Conservation (phyloP, 2,329 filamentous ascomycete genomes). For the Colletotrichum caudatum region DNA sequence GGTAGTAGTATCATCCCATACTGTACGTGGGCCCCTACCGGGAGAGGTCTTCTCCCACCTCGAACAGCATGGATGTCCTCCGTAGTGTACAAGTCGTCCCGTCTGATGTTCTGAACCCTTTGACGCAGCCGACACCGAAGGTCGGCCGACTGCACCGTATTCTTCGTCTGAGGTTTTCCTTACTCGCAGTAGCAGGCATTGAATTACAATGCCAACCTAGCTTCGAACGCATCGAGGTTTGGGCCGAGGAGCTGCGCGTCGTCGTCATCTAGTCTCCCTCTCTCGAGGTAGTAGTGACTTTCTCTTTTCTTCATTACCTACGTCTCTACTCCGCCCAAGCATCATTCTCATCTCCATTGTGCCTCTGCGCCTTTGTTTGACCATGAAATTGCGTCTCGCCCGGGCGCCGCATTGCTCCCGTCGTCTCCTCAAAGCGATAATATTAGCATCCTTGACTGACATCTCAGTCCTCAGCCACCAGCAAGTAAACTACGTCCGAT, state of each 20-base stretch:
- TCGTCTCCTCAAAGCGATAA: constrained; percentile 14
- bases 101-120: constrained; percentile 1
- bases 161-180: constrained; percentile 33
- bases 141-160: constrained; percentile 15
- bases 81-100: background rate
- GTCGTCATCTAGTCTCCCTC: constrained; percentile 9
- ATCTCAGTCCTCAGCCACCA: constrained; percentile 25
- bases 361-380: background rate
- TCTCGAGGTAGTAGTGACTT: background rate
- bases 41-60: background rate
- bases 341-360: constrained; percentile 3
- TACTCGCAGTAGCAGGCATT: constrained; percentile 11
- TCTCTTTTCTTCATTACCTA: constrained; percentile 10
- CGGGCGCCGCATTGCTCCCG: constrained; percentile 21
- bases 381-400: constrained; percentile 16
- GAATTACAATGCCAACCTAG: constrained; percentile 12
- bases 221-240: constrained; percentile 27
- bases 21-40: background rate
- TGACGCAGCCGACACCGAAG: constrained; percentile 23
- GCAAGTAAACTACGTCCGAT: background rate
- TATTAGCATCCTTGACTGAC: constrained; percentile 31
- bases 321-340: constrained; percentile 4
- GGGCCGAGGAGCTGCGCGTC: constrained; percentile 17
- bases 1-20: background rate
- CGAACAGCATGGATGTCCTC: background rate